Evolutionary conservation across 306 rosid species (phyloP).

Genomic region (Corylus heterophylla): DNA sequence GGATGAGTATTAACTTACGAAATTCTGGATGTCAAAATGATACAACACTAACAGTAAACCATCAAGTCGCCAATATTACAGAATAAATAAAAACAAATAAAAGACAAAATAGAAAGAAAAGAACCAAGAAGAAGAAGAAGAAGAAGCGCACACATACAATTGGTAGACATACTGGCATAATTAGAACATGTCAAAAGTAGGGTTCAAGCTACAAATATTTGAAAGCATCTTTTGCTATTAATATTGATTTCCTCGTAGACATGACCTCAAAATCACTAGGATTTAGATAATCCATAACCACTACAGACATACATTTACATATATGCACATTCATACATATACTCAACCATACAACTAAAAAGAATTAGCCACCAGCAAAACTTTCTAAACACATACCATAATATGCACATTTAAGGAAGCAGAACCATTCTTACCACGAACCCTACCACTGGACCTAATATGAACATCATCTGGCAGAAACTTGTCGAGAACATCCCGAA

Average conservation of each 20-base stretch:
- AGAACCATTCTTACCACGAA: slow-evolving; percentile 62
- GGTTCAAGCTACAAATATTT: not conserved
- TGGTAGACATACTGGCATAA: not conserved
- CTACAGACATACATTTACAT: not conserved
- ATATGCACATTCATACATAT: not conserved
- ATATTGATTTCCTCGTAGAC: not conserved
- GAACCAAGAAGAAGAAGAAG: too few relatives aligned
- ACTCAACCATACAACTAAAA: not conserved
- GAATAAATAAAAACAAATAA: not conserved
- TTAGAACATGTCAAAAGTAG: not conserved
- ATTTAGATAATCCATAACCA: not conserved
- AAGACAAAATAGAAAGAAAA: not conserved
- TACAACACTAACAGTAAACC: not conserved
- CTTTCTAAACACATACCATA: not conserved
- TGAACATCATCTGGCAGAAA: slow-evolving; percentile 89
- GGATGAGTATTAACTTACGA: not conserved
- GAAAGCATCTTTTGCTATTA: not conserved
- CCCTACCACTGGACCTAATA: slow-evolving; percentile 80
- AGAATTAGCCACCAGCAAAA: not conserved
- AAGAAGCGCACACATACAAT: not conserved
- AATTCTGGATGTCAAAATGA: not conserved
- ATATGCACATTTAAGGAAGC: not conserved
- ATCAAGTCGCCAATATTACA: not conserved
- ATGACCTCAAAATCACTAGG: not conserved
- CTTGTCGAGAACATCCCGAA: slow-evolving; percentile 68